Evolutionary conservation across 495 filamentous ascomycete genomes (phyloP).

Genomic region (Aspergillus incahuasiensis): DNA sequence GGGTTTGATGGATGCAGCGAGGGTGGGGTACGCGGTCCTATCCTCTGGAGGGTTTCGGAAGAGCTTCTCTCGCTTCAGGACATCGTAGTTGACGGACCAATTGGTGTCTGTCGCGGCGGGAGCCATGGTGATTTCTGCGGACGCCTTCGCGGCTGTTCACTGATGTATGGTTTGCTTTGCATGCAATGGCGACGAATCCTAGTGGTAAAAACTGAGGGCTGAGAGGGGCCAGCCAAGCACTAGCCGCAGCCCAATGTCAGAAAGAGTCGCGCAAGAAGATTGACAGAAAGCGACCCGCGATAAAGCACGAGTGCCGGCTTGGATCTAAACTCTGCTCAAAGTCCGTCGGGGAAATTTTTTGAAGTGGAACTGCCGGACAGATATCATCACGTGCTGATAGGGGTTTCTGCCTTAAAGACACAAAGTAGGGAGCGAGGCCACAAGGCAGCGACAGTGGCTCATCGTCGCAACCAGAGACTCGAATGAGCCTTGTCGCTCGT

Average conservation of each 20-base stretch:
- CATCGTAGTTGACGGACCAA: slow-evolving; percentile 82
- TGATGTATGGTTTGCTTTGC: slow-evolving; percentile 12
- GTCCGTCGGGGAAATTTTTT: slow-evolving; percentile 43
- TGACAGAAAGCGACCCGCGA: slow-evolving; percentile 19
- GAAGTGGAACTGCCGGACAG: slow-evolving; percentile 37
- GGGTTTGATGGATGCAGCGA: slow-evolving; percentile 76
- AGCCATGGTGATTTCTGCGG: slow-evolving; percentile 32
- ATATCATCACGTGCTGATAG: slow-evolving; percentile 50
- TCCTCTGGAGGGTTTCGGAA: slow-evolving; percentile 86
- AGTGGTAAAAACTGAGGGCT: background rate
- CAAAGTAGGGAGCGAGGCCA: background rate
- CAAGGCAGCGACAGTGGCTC: background rate
- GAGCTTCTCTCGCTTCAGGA: slow-evolving; percentile 73
- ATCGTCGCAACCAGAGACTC: background rate
- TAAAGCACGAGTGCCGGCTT: slow-evolving; percentile 23
- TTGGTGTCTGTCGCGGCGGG: slow-evolving; percentile 57
- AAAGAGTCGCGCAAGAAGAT: background rate
- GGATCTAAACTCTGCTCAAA: slow-evolving; percentile 19
- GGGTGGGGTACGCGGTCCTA: slow-evolving; percentile 78
- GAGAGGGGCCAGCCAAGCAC: background rate
- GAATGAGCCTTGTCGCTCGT: background rate
- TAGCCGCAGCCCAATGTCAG: background rate
- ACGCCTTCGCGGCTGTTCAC: slow-evolving; percentile 1
- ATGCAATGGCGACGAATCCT: background rate
- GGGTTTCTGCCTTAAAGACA: slow-evolving; percentile 14